Evolutionary conservation across 169 alveolate species (phyloP).

Genomic region (Plasmodium knowlesi): DNA sequence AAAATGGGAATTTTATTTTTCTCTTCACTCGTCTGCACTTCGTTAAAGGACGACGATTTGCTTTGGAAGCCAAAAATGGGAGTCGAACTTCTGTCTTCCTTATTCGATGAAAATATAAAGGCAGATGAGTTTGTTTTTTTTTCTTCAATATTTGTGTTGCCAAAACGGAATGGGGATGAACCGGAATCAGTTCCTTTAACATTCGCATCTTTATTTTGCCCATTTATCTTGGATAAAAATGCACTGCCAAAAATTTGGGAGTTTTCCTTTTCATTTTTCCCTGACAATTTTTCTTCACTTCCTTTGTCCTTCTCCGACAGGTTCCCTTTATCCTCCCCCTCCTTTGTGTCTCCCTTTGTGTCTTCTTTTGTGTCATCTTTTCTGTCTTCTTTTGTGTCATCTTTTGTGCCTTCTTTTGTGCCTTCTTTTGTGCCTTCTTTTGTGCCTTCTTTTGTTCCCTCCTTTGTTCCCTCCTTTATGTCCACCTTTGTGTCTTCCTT

Average conservation of each 20-base stretch:
- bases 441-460: too few relatives aligned
- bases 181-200: background rate
- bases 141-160: background rate
- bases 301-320: background rate
- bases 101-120: background rate
- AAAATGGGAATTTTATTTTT: constrained; percentile 8
- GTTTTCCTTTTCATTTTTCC: background rate
- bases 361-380: too few relatives aligned
- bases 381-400: too few relatives aligned
- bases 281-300: background rate
- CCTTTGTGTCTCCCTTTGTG: too few relatives aligned
- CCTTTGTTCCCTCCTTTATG: too few relatives aligned
- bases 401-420: too few relatives aligned
- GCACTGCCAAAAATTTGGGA: constrained; percentile 8
- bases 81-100: background rate
- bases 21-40: background rate
- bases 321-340: background rate
- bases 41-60: background rate
- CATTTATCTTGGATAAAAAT: background rate
- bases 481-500: too few relatives aligned
- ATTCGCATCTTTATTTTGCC: background rate
- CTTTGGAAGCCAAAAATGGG: constrained; percentile 11
- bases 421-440: too few relatives aligned
- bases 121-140: background rate
- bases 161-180: background rate